Evolutionary conservation across 805 yeast species (phyloP).

Genomic region (Kazachstania viticola): DNA sequence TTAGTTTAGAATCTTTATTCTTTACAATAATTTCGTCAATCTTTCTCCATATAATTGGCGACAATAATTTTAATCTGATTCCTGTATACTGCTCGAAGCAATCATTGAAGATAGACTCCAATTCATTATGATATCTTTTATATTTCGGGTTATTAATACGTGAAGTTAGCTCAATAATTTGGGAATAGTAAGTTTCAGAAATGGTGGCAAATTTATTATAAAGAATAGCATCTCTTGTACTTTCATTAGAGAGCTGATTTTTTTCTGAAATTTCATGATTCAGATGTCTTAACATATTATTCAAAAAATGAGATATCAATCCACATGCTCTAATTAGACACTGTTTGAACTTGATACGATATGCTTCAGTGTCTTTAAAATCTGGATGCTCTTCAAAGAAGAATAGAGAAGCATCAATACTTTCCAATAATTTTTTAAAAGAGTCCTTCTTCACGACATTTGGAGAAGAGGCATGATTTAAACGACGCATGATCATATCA

Average conservation of each 20-base stretch:
- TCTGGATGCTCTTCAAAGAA: constrained; percentile 46
- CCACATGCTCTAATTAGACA: constrained; percentile 75
- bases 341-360: constrained; percentile 63
- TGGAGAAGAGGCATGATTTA: constrained; percentile 59
- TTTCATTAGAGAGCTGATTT: constrained; percentile 12
- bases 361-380: constrained; percentile 59
- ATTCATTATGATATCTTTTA: constrained; percentile 46
- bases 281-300: constrained; percentile 28
- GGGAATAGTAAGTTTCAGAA: constrained; percentile 30
- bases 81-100: constrained; percentile 53
- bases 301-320: constrained; percentile 56
- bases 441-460: constrained; percentile 47
- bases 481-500: constrained; percentile 53
- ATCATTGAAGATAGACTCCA: constrained; percentile 41
- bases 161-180: constrained; percentile 28
- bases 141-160: constrained; percentile 23
- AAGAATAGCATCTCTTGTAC: constrained; percentile 48
- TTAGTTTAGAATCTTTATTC: constrained; percentile 28
- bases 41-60: constrained; percentile 30
- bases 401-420: constrained; percentile 54
- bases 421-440: constrained; percentile 41
- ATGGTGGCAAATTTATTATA: constrained; percentile 51
- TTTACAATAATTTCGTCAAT: constrained; percentile 21
- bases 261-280: constrained; percentile 23
- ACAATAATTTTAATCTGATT: constrained; percentile 40